Evolutionary conservation across 2,329 filamentous ascomycete genomes (phyloP).

Genomic region (Cordyceps militaris): DNA sequence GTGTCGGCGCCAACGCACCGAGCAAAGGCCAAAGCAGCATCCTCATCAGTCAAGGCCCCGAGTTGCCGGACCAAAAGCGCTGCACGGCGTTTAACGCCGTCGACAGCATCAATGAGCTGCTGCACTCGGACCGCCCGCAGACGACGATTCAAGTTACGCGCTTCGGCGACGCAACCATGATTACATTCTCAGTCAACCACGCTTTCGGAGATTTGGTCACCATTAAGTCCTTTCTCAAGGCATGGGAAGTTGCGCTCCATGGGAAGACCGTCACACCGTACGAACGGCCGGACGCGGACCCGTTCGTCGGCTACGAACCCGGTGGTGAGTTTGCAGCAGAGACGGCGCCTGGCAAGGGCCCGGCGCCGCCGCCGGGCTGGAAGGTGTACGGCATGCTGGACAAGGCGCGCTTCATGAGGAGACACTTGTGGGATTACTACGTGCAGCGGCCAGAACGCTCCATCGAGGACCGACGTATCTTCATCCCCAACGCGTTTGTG

Average conservation of each 20-base stretch:
- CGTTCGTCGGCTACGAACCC: background rate
- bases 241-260: background rate
- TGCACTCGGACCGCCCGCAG: background rate
- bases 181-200: background rate
- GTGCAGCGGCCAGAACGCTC: background rate
- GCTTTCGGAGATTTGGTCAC: background rate
- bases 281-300: background rate
- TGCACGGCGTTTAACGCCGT: background rate
- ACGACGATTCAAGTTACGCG: background rate
- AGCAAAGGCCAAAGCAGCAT: background rate
- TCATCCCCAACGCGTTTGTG: background rate
- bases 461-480: background rate
- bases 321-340: background rate
- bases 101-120: background rate
- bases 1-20: background rate
- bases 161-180: background rate
- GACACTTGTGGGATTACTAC: background rate
- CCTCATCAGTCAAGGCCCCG: background rate
- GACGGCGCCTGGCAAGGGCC: background rate
- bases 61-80: background rate
- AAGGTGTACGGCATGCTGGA: background rate
- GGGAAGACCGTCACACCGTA: background rate
- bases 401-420: background rate
- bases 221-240: background rate
- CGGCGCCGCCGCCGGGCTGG: background rate